Conservation (phyloP, 805 yeast species). For the Metschnikowia picachoensis region DNA sequence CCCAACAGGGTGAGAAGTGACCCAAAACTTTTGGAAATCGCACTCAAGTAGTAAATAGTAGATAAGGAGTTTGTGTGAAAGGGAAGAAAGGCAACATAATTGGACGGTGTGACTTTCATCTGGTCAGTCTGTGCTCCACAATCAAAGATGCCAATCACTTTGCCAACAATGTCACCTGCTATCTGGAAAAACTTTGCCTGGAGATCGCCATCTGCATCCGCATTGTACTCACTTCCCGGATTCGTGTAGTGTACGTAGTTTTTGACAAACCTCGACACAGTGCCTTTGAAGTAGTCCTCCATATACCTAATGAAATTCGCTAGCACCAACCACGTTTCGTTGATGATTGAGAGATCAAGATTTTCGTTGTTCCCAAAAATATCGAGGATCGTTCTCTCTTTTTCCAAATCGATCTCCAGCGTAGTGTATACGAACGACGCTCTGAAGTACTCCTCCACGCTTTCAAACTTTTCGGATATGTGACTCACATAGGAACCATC, state of each 20-base stretch:
- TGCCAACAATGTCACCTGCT: conserved; percentile 23
- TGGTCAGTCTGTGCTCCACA: conserved; percentile 27
- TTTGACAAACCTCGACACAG: conserved; percentile 32
- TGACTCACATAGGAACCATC: conserved; percentile 36
- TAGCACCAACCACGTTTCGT: conserved; percentile 42
- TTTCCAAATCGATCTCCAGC: conserved; percentile 24
- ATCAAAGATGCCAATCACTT: conserved; percentile 29
- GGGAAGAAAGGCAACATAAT: conserved; percentile 36
- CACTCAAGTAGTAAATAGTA: conserved; percentile 32
- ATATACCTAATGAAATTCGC: conserved; percentile 33
- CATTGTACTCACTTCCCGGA: conserved; percentile 19
- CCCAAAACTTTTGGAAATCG: conserved; percentile 26
- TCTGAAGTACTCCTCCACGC: conserved; percentile 32
- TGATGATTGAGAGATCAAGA: conserved; percentile 38
- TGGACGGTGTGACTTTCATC: conserved; percentile 33
- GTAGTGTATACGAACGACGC: conserved; percentile 26
- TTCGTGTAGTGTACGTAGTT: conserved; percentile 35
- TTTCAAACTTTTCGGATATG: conserved; percentile 37
- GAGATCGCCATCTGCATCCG: conserved; percentile 31
- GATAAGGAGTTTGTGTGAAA: conserved; percentile 40
- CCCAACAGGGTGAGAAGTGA: conserved; percentile 31
- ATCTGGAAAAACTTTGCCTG: conserved; percentile 24
- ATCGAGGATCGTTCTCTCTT: conserved; percentile 25
- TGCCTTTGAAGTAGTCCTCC: conserved; percentile 27
- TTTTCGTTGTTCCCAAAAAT: conserved; percentile 37